phyloP scores from a whole-genome alignment of 441 rosid species.

The Viola pubescens region DNA sequence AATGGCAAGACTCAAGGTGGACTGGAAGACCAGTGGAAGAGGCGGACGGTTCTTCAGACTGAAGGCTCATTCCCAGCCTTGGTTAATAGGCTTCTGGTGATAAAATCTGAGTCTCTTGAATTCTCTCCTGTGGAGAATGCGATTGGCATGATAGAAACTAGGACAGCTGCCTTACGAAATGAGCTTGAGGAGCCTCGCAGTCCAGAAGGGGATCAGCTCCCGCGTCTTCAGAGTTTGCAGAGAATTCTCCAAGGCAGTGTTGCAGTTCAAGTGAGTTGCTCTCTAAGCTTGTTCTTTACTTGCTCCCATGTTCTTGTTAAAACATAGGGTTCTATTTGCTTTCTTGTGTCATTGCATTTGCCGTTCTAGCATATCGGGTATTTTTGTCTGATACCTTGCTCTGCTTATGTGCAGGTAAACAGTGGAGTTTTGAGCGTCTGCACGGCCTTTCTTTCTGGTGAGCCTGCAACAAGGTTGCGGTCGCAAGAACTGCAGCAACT shows the following conservation, averaged over 20 bases:
- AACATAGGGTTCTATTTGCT: constrained; percentile 1
- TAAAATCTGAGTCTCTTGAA: constrained; percentile 90
- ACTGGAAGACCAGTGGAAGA: constrained; percentile 98
- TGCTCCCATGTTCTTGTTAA: not conserved
- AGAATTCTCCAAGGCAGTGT: constrained; percentile 99
- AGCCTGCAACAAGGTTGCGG: constrained; percentile 93
- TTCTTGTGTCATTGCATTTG: not conserved
- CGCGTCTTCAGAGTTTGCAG: constrained; percentile 95
- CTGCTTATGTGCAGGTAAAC: constrained; percentile 57
- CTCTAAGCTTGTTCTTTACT: not conserved
- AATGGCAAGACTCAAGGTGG: constrained; percentile 99
- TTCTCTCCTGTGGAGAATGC: constrained; percentile 99
- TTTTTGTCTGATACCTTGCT: not conserved
- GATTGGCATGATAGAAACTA: constrained; percentile 97
- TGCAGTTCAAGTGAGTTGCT: constrained; percentile 80
- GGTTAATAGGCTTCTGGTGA: constrained; percentile 83
- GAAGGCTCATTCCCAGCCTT: constrained; percentile 99
- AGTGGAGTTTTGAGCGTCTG: constrained; percentile 87
- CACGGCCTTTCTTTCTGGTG: constrained; percentile 96
- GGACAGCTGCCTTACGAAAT: constrained; percentile 87
- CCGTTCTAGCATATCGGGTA: not conserved
- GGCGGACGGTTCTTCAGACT: constrained; percentile 88
- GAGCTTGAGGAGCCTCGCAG: constrained; percentile 99
- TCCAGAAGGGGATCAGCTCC: constrained; percentile 95
- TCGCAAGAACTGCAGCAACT: constrained; percentile 97